Evolutionary conservation across 2,329 filamentous ascomycete genomes (phyloP), one percentile per base, ranked within the genome.

Genomic region (Zymoseptoria passerinii): DNA sequence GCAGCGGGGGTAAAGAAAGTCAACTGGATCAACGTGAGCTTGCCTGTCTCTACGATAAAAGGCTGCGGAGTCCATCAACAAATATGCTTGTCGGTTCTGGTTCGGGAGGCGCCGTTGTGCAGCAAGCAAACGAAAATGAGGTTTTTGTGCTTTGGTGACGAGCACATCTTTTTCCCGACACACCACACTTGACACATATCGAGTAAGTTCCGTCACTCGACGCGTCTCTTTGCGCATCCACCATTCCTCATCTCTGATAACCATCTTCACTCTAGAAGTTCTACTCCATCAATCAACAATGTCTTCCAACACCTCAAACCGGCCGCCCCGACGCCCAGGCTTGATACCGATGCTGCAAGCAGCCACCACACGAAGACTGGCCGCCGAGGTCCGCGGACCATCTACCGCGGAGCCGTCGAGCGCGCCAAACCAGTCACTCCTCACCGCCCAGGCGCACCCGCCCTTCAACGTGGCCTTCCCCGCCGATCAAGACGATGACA

Each of bases 1-100:
- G 60, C 52, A 57, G 58, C 51, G 59, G 59, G 13, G 23, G 23
- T 7, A 52, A 44, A 16, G 35, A 44, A 13, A 13, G n/a, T 1
- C 16, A 44, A 6, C 2, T 44, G 10, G 35, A 44, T 3, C 16
- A 13, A 16, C 2, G 10, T 16, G 35, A 7, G 4, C 35, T 6
- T 4, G 10, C 7, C 10, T 4, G 16, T 16, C 1, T 16, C 16
- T 3, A 4, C 35, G 13, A 44, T 44, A 10, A 6, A 44, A 44
- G 10, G 13, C 3, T 44, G 23, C 23, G 4, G 23, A 10, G 1
- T 44, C 13, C n/a, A 3, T 4, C 7, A 6, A 13, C 35, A 44
- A 44, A 44, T 44, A 44, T 44, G 3, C 4, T 1, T 16, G 35
- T 44, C 13, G 4, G n/a, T 2, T 7, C 35, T n/a, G 35, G 5